Evolutionary conservation across 1,284 basidiomycete genomes (phyloP).

Genomic region (Phlebopus sp.): DNA sequence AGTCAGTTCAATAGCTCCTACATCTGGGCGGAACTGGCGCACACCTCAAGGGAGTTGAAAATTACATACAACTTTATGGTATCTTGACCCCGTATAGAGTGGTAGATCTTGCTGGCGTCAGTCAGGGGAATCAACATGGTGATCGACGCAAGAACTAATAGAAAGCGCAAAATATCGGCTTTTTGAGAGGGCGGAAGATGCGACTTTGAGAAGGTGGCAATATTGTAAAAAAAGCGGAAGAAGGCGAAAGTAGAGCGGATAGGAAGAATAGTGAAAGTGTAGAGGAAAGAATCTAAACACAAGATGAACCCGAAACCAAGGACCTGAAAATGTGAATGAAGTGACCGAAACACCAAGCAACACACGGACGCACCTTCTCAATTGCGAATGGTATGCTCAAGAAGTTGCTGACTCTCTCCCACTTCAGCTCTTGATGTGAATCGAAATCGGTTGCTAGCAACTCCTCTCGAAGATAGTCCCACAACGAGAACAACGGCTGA

Average conservation of each 20-base stretch:
- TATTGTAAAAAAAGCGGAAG: constrained; percentile 54
- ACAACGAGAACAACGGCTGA: constrained; percentile 69
- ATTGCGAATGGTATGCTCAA: constrained; percentile 89
- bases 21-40: constrained; percentile 15
- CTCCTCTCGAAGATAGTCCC: constrained; percentile 90
- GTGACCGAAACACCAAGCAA: neutral
- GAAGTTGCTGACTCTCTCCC: constrained; percentile 98
- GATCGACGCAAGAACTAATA: constrained; percentile 78
- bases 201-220: constrained; percentile 47
- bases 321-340: constrained; percentile 52
- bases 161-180: constrained; percentile 81
- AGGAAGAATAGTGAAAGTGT: constrained; percentile 97
- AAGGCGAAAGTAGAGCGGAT: constrained; percentile 79
- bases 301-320: constrained; percentile 91
- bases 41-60: constrained; percentile 94
- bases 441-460: constrained; percentile 89
- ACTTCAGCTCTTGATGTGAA: constrained; percentile 89
- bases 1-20: neutral
- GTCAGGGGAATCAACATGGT: constrained; percentile 79
- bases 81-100: constrained; percentile 97
- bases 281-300: constrained; percentile 96
- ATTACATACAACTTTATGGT: constrained; percentile 99
- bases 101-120: constrained; percentile 98
- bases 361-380: constrained; percentile 70
- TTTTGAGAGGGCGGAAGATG: constrained; percentile 84